A percentile compares a stretch with the other conserved stretches of the same genome.
Conservation (phyloP, 108 stramenopile genomes). For the Parmales sp. region DNA sequence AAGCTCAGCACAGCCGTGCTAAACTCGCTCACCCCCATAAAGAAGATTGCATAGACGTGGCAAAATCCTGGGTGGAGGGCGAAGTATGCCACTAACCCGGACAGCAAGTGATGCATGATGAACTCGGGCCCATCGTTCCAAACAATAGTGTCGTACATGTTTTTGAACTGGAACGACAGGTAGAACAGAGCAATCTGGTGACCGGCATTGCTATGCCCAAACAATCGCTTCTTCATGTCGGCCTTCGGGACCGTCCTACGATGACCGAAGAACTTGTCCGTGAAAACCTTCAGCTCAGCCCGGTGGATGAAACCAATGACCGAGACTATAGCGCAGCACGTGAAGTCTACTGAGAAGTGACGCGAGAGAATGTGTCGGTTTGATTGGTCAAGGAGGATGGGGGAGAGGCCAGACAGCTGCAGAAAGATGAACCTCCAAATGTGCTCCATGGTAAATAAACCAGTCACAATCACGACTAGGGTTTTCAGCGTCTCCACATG, state of each 20-base stretch:
- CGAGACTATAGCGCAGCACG: constrained; percentile 38
- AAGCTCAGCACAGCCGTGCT: constrained; percentile 60
- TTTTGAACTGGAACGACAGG: constrained; percentile 70
- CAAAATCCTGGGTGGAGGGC: constrained; percentile 47
- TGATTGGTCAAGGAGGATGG: constrained; percentile 35
- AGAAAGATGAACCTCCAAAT: no score
- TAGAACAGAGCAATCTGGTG: constrained; percentile 46
- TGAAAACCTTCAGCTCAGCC: constrained; percentile 26
- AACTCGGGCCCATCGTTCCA: constrained; percentile 74
- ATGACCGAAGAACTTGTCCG: constrained; percentile 7
- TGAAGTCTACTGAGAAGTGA: constrained; percentile 58
- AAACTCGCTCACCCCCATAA: constrained; percentile 65
- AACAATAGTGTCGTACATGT: constrained; percentile 58
- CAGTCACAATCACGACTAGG: no score
- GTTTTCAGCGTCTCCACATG: no score
- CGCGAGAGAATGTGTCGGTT: constrained; percentile 66
- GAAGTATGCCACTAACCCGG: constrained; percentile 56
- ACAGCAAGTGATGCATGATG: constrained; percentile 60
- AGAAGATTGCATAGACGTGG: constrained; percentile 63
- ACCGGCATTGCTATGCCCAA: constrained; percentile 46
- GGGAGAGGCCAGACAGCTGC: no score
- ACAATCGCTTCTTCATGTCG: constrained; percentile 38
- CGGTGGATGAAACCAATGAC: constrained; percentile 39
- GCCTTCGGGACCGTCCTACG: background rate
- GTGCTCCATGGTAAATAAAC: no score